Conservation (phyloP, 257 asterid genomes). For the Striga asiatica region DNA sequence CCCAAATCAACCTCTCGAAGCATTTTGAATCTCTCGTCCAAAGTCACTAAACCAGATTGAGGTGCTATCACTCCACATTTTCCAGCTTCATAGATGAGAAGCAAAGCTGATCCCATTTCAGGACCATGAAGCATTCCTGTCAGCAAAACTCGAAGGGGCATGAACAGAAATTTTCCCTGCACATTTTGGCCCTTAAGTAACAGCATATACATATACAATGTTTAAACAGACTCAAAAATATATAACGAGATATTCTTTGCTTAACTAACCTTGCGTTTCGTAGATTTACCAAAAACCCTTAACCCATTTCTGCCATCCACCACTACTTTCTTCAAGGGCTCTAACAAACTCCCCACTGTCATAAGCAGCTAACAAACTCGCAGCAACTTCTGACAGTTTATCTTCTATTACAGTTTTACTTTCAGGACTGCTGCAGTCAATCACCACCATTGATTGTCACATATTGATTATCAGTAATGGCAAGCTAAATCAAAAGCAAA, state of each 20-base stretch:
- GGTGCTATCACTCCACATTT: conserved; percentile 38
- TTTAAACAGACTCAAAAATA: too few relatives aligned
- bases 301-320: conserved; percentile 88
- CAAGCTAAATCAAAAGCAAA: neutral
- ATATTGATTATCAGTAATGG: neutral
- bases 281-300: conserved; percentile 77
- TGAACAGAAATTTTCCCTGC: conserved; percentile 91
- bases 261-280: conserved; percentile 78
- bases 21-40: conserved; percentile 55
- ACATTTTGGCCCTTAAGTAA: neutral
- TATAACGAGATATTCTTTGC: too few relatives aligned
- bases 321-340: conserved; percentile 71
- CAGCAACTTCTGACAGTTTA: conserved; percentile 67
- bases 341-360: conserved; percentile 61
- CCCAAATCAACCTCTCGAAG: conserved; percentile 65
- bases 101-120: conserved; percentile 64
- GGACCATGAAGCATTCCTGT: conserved; percentile 96
- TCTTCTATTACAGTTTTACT: conserved; percentile 58
- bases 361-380: conserved; percentile 56
- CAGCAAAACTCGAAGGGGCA: conserved; percentile 82
- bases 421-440: conserved; percentile 51
- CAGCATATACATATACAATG: neutral
- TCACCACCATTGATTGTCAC: neutral
- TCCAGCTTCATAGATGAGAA: conserved; percentile 65
- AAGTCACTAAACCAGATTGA: conserved; percentile 35